Conservation (phyloP, 768 basidiomycete genomes). For the Lactarius akahatsu region DNA sequence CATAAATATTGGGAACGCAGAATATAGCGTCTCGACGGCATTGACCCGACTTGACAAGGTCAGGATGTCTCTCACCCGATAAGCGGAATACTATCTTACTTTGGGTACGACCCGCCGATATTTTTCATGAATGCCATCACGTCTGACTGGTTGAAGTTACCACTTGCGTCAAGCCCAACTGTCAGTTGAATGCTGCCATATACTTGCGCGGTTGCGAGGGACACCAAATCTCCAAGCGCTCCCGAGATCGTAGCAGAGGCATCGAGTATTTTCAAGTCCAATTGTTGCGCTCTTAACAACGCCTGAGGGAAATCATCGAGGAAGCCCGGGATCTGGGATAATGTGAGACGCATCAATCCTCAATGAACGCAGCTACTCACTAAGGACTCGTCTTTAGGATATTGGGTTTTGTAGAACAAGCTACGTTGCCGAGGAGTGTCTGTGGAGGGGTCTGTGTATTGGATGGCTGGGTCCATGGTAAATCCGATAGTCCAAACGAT, state of each 20-base stretch:
- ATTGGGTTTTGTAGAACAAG: slow-evolving; percentile 46
- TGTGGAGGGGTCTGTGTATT: slow-evolving; percentile 38
- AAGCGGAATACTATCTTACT: slow-evolving; percentile 36
- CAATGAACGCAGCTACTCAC: slow-evolving; percentile 6
- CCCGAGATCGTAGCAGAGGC: slow-evolving; percentile 50
- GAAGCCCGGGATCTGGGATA: slow-evolving; percentile 43
- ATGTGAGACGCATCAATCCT: background rate
- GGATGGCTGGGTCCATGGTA: slow-evolving; percentile 32
- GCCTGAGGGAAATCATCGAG: slow-evolving; percentile 47
- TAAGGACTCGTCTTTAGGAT: slow-evolving; percentile 31
- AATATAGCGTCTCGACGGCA: slow-evolving; percentile 55
- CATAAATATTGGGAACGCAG: slow-evolving; percentile 51
- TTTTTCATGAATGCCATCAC: slow-evolving; percentile 52
- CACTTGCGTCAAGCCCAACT: slow-evolving; percentile 45
- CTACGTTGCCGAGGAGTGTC: slow-evolving; percentile 42
- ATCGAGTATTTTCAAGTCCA: slow-evolving; percentile 48
- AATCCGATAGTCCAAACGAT: slow-evolving; percentile 35
- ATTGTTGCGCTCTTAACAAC: slow-evolving; percentile 42
- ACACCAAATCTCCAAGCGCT: slow-evolving; percentile 52
- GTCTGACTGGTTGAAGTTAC: slow-evolving; percentile 53
- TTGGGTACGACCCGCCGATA: slow-evolving; percentile 30
- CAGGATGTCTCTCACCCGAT: slow-evolving; percentile 3
- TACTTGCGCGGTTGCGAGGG: slow-evolving; percentile 55
- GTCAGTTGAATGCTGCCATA: slow-evolving; percentile 56
- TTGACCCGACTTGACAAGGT: slow-evolving; percentile 34